A percentile compares a stretch with the other conserved stretches of the same genome.
Evolutionary conservation across 768 basidiomycete genomes (phyloP).

Genomic region (Leucocoprinus birnbaumii): DNA sequence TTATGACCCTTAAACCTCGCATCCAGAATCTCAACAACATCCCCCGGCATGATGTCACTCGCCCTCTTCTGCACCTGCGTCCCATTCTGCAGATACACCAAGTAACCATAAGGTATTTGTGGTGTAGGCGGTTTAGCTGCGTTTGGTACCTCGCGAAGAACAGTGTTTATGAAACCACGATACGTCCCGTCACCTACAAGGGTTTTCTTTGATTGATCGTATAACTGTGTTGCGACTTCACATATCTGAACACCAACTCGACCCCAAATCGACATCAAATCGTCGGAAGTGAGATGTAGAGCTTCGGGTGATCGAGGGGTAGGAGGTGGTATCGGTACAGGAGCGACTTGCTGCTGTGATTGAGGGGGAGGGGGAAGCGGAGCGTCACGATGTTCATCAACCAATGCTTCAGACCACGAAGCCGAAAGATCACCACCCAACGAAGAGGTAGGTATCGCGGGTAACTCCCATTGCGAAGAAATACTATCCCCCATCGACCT

Average conservation of each 20-base stretch:
- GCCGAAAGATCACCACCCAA: slow-evolving; percentile 48
- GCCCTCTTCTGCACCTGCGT: slow-evolving; percentile 63
- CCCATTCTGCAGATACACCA: slow-evolving; percentile 73
- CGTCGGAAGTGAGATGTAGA: slow-evolving; percentile 49
- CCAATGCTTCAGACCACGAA: slow-evolving; percentile 56
- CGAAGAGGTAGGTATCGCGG: slow-evolving; percentile 51
- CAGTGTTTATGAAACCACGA: slow-evolving; percentile 70
- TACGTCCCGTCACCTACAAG: slow-evolving; percentile 86
- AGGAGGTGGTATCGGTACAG: slow-evolving; percentile 12
- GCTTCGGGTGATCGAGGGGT: slow-evolving; percentile 22
- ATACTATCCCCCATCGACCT: slow-evolving; percentile 34
- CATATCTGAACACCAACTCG: slow-evolving; percentile 74
- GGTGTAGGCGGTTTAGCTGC: slow-evolving; percentile 38
- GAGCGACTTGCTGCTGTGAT: slow-evolving; percentile 16
- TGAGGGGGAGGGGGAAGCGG: slow-evolving; percentile 10
- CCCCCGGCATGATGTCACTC: slow-evolving; percentile 85
- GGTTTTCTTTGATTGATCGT: slow-evolving; percentile 72
- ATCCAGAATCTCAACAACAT: slow-evolving; percentile 72
- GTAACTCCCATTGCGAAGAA: slow-evolving; percentile 62
- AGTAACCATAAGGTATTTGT: slow-evolving; percentile 54
- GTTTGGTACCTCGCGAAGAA: slow-evolving; percentile 63
- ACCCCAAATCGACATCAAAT: slow-evolving; percentile 67
- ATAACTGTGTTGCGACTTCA: slow-evolving; percentile 63
- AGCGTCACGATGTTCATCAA: background rate
- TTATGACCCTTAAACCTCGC: slow-evolving; percentile 79